Conservation (phyloP, 1,284 basidiomycete genomes). For the Moniliophthora roreri region DNA sequence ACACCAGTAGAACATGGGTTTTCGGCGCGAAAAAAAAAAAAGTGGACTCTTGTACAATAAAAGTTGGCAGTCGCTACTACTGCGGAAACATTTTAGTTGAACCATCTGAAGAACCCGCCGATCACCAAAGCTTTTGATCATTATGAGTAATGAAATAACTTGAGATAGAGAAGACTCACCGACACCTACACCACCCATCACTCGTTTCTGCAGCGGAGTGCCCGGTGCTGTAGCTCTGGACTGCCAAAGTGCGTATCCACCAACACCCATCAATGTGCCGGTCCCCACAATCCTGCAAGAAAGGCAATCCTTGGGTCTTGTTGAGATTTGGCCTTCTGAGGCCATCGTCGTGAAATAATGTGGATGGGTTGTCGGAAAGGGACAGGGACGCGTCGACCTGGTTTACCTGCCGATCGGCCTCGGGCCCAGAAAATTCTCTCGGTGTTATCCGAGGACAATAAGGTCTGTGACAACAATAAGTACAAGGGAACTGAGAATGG, state of each 20-base stretch:
- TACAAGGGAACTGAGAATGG: too few species aligned
- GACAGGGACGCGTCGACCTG: conserved; percentile 1
- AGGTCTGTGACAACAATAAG: too few species aligned
- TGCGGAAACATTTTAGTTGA: conserved; percentile 21
- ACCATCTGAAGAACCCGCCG: conserved; percentile 41
- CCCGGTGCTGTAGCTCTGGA: conserved; percentile 47
- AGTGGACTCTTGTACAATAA: conserved; percentile 3
- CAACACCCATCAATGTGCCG: conserved; percentile 44
- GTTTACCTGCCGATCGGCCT: too few species aligned
- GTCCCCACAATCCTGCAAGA: conserved; percentile 53
- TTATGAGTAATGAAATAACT: not conserved
- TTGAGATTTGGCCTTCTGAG: conserved; percentile 11
- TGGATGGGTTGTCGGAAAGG: too few species aligned
- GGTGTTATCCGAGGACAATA: too few species aligned
- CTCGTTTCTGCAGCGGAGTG: conserved; percentile 41
- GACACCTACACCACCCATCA: conserved; percentile 47
- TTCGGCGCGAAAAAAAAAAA: not conserved
- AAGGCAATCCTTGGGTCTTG: conserved; percentile 39
- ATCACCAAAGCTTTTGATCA: conserved; percentile 28
- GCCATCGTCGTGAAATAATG: conserved; percentile 7
- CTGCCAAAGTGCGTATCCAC: conserved; percentile 51
- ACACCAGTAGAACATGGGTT: conserved; percentile 39
- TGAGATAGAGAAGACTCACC: conserved; percentile 37
- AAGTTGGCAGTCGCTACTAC: not conserved
- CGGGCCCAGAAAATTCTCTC: not conserved